Evolutionary conservation across 1,139 yeast genomes (phyloP).

Genomic region (Geotrichum aggregatum): DNA sequence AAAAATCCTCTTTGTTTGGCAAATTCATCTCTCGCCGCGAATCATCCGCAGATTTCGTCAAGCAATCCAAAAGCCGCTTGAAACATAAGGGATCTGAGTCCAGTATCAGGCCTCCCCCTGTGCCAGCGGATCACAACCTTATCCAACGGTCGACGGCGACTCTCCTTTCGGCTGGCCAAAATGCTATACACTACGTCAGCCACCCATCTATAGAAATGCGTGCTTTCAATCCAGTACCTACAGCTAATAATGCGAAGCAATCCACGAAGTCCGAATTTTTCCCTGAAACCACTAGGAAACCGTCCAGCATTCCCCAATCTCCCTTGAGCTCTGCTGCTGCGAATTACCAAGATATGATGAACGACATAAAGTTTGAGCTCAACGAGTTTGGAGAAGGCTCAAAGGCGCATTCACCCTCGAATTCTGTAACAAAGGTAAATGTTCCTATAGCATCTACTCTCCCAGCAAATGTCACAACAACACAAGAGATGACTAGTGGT

Average conservation of each 20-base stretch:
- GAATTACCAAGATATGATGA: conserved; percentile 7
- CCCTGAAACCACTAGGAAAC: not conserved
- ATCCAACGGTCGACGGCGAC: not conserved
- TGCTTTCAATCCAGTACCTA: not conserved
- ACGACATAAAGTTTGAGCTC: not conserved
- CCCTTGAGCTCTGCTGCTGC: not conserved
- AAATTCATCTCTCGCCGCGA: conserved; percentile 30
- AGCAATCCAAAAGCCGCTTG: conserved; percentile 17
- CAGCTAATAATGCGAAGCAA: not conserved
- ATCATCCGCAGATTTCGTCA: conserved; percentile 25
- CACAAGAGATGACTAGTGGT: not conserved
- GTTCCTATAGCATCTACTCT: not conserved
- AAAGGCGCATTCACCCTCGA: not conserved
- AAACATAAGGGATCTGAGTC: conserved; percentile 19
- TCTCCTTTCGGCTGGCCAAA: conserved; percentile 13
- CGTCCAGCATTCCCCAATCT: conserved; percentile 1
- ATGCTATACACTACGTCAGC: not conserved
- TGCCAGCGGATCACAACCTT: not conserved
- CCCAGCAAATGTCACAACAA: not conserved
- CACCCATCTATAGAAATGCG: not conserved
- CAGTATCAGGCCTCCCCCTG: not conserved
- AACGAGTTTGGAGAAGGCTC: not conserved
- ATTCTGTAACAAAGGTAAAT: not conserved
- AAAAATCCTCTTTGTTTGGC: conserved; percentile 29
- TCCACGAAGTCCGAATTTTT: not conserved